phyloP scores from a whole-genome alignment of 2,329 filamentous ascomycete species.

The Ophiocordyceps australis region DNA sequence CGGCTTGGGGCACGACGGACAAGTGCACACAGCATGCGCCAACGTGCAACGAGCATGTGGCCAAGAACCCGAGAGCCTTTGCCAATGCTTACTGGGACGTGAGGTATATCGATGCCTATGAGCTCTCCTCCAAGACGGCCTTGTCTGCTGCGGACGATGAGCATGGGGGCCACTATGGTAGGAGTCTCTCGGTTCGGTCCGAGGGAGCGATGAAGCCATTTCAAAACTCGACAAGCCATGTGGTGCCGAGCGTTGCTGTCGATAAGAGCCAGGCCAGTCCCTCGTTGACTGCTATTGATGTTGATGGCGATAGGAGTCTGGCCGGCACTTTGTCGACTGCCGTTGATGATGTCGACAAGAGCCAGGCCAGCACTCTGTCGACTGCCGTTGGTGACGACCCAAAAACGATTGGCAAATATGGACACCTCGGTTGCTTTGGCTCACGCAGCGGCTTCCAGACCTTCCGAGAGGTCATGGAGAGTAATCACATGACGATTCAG shows the following conservation, averaged over 20 bases:
- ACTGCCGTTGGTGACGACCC: too few relatives aligned
- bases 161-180: too few relatives aligned
- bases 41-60: slow-evolving; percentile 28
- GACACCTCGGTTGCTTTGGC: slow-evolving; percentile 22
- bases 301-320: too few relatives aligned
- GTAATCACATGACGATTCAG: slow-evolving; percentile 18
- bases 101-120: slow-evolving; percentile 31
- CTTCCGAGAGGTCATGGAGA: slow-evolving; percentile 13
- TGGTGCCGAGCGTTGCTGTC: too few relatives aligned
- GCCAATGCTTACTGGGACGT: slow-evolving; percentile 31
- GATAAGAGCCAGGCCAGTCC: too few relatives aligned
- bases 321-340: too few relatives aligned
- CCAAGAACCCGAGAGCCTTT: slow-evolving; percentile 23
- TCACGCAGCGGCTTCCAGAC: slow-evolving; percentile 15
- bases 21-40: slow-evolving; percentile 20
- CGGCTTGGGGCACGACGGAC: slow-evolving; percentile 19
- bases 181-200: too few relatives aligned
- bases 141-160: background rate
- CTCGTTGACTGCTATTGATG: too few relatives aligned
- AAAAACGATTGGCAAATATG: slow-evolving; percentile 11
- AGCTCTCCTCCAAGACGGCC: slow-evolving; percentile 4
- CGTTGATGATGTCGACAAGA: too few relatives aligned
- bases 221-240: too few relatives aligned
- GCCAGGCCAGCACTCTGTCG: too few relatives aligned
- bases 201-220: too few relatives aligned